A percentile compares a stretch with the other conserved stretches of the same genome.
phyloP scores from a whole-genome alignment of 2,329 filamentous ascomycete genomes.

The Fonsecaea erecta region DNA sequence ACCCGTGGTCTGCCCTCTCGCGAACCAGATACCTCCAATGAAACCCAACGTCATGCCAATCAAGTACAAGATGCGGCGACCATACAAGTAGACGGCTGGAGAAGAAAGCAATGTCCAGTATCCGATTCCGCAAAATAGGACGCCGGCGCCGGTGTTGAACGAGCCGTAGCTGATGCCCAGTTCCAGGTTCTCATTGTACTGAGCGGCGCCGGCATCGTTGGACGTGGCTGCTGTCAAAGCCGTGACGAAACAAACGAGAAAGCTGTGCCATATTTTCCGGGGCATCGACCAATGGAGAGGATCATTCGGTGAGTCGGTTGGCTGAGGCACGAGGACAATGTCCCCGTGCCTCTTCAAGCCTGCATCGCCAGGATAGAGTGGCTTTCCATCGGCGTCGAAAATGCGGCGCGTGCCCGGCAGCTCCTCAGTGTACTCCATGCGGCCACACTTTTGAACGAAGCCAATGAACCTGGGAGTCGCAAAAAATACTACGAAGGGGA shows the following conservation, averaged over 20 bases:
- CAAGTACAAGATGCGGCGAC: slow-evolving; percentile 60
- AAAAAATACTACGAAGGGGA: neutral
- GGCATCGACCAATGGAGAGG: slow-evolving; percentile 57
- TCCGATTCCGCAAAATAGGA: slow-evolving; percentile 61
- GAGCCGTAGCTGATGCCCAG: slow-evolving; percentile 58
- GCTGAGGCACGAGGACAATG: slow-evolving; percentile 59
- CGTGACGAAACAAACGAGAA: slow-evolving; percentile 59
- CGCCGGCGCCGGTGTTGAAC: slow-evolving; percentile 62
- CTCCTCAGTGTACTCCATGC: slow-evolving; percentile 30
- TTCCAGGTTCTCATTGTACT: slow-evolving; percentile 56
- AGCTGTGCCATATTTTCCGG: slow-evolving; percentile 58
- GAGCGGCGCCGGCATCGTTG: slow-evolving; percentile 60
- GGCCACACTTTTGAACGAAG: neutral
- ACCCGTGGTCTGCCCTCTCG: slow-evolving; percentile 48
- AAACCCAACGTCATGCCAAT: slow-evolving; percentile 57
- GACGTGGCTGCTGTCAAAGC: slow-evolving; percentile 61
- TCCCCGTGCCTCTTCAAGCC: slow-evolving; percentile 45
- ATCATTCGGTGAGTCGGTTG: slow-evolving; percentile 59
- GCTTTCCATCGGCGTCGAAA: slow-evolving; percentile 34
- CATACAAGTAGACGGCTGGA: slow-evolving; percentile 60
- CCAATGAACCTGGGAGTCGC: neutral
- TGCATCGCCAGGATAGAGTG: slow-evolving; percentile 27
- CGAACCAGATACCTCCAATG: slow-evolving; percentile 61
- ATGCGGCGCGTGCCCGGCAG: slow-evolving; percentile 37
- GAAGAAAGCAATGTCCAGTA: slow-evolving; percentile 61